A percentile compares a stretch with the other conserved stretches of the same genome.
phyloP scores from a whole-genome alignment of 2,329 filamentous ascomycete genomes.

The Hirsutella minnesotensis region DNA sequence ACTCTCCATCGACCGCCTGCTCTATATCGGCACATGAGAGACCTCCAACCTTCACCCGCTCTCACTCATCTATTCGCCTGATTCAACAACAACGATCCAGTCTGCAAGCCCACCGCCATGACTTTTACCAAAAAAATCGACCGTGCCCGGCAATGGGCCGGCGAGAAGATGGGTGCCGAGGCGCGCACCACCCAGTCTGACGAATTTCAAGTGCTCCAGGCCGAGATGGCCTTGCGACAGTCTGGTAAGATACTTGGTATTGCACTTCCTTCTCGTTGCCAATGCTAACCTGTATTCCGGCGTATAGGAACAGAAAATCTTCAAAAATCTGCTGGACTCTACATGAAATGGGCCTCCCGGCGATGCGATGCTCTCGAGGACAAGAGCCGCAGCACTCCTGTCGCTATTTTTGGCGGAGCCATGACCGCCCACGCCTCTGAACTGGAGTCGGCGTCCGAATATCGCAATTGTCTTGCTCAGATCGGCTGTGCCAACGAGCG shows the following conservation, averaged over 20 bases:
- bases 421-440: slow-evolving; percentile 89
- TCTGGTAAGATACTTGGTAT: slow-evolving; percentile 49
- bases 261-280: background rate
- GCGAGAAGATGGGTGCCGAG: slow-evolving; percentile 90
- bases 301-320: slow-evolving; percentile 73
- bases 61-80: background rate
- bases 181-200: slow-evolving; percentile 78
- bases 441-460: slow-evolving; percentile 82
- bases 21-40: background rate
- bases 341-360: slow-evolving; percentile 79
- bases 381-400: slow-evolving; percentile 74
- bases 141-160: slow-evolving; percentile 95
- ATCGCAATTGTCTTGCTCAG: slow-evolving; percentile 74
- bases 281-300: background rate
- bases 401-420: slow-evolving; percentile 66
- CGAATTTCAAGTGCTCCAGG: slow-evolving; percentile 81
- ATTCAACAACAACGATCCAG: background rate
- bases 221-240: slow-evolving; percentile 80
- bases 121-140: slow-evolving; percentile 74
- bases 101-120: slow-evolving; percentile 21
- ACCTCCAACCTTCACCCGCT: background rate
- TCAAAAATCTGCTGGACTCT: slow-evolving; percentile 73
- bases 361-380: slow-evolving; percentile 70
- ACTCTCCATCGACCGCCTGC: background rate
- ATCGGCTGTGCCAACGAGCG: slow-evolving; percentile 78